Percentiles rank a stretch among this genome's conserved stretches.
Evolutionary conservation across 495 filamentous ascomycete species (phyloP).

Genomic region (Oleoguttula mirabilis): DNA sequence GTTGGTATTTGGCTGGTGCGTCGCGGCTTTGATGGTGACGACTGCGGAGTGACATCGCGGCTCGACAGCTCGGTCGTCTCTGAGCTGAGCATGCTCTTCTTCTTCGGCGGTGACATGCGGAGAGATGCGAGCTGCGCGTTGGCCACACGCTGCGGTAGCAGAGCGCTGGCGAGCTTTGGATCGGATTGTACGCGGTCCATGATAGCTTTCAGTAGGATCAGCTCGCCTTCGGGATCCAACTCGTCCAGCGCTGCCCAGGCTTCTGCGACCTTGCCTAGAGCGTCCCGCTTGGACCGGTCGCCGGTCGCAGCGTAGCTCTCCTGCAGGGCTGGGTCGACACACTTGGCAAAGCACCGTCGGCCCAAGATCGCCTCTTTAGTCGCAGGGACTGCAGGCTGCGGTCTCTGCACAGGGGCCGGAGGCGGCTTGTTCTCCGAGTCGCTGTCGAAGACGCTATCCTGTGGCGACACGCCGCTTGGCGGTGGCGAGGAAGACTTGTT

Average conservation of each 20-base stretch:
- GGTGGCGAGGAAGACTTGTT: conserved; percentile 33
- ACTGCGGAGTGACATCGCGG: conserved; percentile 9
- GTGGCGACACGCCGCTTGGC: conserved; percentile 22
- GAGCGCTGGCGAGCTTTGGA: conserved; percentile 26
- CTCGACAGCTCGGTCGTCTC: background rate
- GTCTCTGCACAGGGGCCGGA: conserved; percentile 4
- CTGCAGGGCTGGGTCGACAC: conserved; percentile 66
- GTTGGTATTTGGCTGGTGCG: conserved; percentile 1
- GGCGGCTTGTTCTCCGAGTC: conserved; percentile 19
- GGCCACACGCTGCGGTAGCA: conserved; percentile 21
- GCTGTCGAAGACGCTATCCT: conserved; percentile 21
- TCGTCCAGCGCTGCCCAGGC: conserved; percentile 76
- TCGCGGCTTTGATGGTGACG: conserved; percentile 12
- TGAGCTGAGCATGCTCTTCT: background rate
- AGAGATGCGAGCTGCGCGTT: conserved; percentile 18
- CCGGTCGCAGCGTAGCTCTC: conserved; percentile 72
- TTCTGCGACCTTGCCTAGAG: conserved; percentile 64
- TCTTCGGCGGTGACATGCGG: conserved; percentile 7
- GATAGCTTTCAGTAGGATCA: conserved; percentile 63
- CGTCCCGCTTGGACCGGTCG: conserved; percentile 62
- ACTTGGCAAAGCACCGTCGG: conserved; percentile 63
- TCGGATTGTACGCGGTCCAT: conserved; percentile 45
- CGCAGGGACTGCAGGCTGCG: conserved; percentile 25
- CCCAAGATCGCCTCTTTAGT: conserved; percentile 76
- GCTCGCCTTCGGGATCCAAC: conserved; percentile 82